Evolutionary conservation across 2,329 filamentous ascomycete genomes (phyloP).

Genomic region (Drechslerella stenobrocha): DNA sequence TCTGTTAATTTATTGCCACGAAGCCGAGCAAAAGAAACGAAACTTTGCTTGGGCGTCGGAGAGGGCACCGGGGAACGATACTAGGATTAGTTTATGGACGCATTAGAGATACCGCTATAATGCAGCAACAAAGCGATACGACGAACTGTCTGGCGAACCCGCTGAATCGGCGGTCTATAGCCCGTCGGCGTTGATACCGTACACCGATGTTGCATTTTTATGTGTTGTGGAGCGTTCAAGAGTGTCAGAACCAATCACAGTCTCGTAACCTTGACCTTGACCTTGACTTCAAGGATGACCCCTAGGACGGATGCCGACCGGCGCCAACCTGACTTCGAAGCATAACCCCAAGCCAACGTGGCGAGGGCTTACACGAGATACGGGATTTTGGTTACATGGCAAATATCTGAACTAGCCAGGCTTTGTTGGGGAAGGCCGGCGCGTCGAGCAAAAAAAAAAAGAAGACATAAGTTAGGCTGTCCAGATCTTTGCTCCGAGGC

Average conservation of each 20-base stretch:
- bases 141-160: neutral
- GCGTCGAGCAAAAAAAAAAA: no score
- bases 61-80: no score
- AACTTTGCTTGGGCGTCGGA: no score
- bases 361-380: neutral
- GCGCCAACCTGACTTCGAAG: neutral
- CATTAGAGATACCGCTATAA: no score
- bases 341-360: neutral
- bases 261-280: neutral
- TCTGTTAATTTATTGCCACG: neutral
- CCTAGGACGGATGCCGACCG: neutral
- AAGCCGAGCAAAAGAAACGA: neutral
- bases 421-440: no score
- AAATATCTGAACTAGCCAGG: no score
- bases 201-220: slow-evolving; percentile 1
- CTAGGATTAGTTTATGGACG: no score
- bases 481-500: no score
- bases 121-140: neutral
- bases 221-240: neutral
- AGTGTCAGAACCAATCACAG: slow-evolving; percentile 1
- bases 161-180: neutral
- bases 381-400: no score
- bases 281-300: neutral
- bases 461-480: no score
- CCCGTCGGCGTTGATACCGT: neutral